Evolutionary conservation across 805 yeast species (phyloP).

Genomic region (Candida vartiovaarae): DNA sequence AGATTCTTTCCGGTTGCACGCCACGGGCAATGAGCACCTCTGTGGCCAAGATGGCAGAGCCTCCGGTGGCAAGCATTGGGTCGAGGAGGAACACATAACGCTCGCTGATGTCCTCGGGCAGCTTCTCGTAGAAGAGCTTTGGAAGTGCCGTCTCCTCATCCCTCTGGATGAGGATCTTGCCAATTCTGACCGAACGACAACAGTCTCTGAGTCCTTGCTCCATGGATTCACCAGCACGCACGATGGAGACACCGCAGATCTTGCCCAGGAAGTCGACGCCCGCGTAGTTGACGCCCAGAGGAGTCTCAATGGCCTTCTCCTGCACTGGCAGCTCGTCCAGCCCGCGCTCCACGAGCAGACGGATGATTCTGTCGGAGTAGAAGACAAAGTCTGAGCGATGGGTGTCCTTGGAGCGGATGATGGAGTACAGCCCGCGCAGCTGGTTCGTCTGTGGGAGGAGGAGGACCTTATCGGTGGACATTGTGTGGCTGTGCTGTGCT

Average conservation of each 20-base stretch:
- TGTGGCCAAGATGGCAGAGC: slow-evolving; percentile 95
- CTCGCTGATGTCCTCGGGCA: slow-evolving; percentile 86
- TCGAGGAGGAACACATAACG: slow-evolving; percentile 88
- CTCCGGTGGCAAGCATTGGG: slow-evolving; percentile 99
- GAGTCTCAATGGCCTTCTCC: slow-evolving; percentile 59
- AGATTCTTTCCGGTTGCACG: slow-evolving; percentile 78
- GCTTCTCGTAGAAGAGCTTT: slow-evolving; percentile 83
- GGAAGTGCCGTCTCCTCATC: slow-evolving; percentile 97
- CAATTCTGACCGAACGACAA: slow-evolving; percentile 92
- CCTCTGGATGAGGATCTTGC: slow-evolving; percentile 93
- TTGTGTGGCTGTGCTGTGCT: not conserved
- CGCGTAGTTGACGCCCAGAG: slow-evolving; percentile 60
- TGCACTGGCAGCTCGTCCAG: slow-evolving; percentile 90
- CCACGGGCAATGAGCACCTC: slow-evolving; percentile 85
- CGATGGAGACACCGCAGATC: slow-evolving; percentile 96
- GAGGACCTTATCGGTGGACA: slow-evolving; percentile 44
- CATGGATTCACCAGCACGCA: slow-evolving; percentile 99
- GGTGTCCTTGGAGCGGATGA: slow-evolving; percentile 78
- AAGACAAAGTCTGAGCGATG: slow-evolving; percentile 89
- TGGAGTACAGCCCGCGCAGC: slow-evolving; percentile 77
- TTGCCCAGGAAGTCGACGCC: slow-evolving; percentile 86
- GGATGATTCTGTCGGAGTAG: slow-evolving; percentile 90
- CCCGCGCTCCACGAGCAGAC: slow-evolving; percentile 92
- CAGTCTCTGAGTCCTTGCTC: slow-evolving; percentile 97
- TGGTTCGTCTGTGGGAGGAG: slow-evolving; percentile 86